Conservation (phyloP, 805 yeast genomes). For the Cyberlindnera veronae region DNA sequence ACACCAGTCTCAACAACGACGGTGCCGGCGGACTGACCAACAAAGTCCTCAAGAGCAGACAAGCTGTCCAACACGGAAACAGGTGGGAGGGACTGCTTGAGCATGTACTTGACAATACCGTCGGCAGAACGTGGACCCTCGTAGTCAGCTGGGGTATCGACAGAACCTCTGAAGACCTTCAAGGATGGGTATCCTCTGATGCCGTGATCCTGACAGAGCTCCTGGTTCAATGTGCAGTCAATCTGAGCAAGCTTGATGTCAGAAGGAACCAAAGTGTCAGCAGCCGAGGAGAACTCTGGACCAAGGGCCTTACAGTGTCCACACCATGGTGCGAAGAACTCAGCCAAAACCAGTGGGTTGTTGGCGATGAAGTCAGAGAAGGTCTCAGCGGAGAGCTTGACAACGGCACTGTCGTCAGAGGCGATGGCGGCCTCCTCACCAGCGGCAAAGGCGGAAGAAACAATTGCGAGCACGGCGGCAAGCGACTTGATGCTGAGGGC, state of each 20-base stretch:
- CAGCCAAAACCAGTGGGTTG: conserved; percentile 79
- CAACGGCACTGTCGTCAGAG: conserved; percentile 82
- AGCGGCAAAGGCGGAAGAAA: conserved; percentile 31
- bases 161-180: conserved; percentile 60
- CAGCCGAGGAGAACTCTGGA: conserved; percentile 76
- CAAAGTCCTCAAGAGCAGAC: conserved; percentile 47
- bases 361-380: conserved; percentile 63
- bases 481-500: conserved; percentile 34
- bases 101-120: conserved; percentile 75
- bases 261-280: conserved; percentile 56
- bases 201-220: conserved; percentile 62
- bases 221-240: conserved; percentile 78
- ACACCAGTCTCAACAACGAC: conserved; percentile 55
- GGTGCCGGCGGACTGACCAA: conserved; percentile 44
- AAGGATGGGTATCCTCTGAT: conserved; percentile 83
- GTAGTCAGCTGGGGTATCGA: conserved; percentile 54
- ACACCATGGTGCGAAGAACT: conserved; percentile 97
- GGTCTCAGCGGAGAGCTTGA: conserved; percentile 63
- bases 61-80: conserved; percentile 48
- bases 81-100: conserved; percentile 77
- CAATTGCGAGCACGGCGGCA: conserved; percentile 39
- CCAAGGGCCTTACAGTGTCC: conserved; percentile 91
- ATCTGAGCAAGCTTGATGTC: conserved; percentile 75
- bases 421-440: conserved; percentile 67
- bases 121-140: conserved; percentile 81